phyloP scores from a whole-genome alignment of 2,329 filamentous ascomycete species.

The Penicillium sp. region DNA sequence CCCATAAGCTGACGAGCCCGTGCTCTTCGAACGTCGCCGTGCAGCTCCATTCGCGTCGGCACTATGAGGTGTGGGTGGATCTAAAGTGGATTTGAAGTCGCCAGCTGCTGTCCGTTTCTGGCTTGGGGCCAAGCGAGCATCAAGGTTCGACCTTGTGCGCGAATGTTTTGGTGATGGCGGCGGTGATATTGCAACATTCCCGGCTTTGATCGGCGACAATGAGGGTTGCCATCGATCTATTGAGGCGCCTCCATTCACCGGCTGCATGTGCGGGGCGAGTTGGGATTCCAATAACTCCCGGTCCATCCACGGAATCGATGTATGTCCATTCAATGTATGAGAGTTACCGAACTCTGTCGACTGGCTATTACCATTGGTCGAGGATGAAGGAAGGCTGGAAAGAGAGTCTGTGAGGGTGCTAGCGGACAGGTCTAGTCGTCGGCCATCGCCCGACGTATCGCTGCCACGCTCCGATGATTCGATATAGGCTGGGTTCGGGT shows the following conservation, averaged over 20 bases:
- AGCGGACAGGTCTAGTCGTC: constrained; percentile 17
- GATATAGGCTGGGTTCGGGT: constrained; percentile 10
- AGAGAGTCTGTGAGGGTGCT: constrained; percentile 17
- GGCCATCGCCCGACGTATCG: constrained; percentile 20
- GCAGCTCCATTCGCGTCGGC: constrained; percentile 35
- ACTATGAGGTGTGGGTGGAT: constrained; percentile 12
- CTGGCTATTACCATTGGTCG: constrained; percentile 10
- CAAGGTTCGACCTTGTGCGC: constrained; percentile 2
- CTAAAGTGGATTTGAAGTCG: constrained; percentile 57
- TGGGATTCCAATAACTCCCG: constrained; percentile 2
- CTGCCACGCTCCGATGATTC: constrained; percentile 24
- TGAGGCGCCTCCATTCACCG: constrained; percentile 8
- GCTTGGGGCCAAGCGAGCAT: constrained; percentile 31
- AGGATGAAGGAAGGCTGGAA: constrained; percentile 14
- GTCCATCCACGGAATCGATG: constrained; percentile 7
- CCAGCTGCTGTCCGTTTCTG: constrained; percentile 78
- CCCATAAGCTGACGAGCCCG: constrained; percentile 65
- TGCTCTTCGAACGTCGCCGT: constrained; percentile 65
- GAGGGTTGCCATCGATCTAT: constrained; percentile 10
- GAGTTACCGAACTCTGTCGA: constrained; percentile 11
- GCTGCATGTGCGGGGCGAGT: constrained; percentile 4
- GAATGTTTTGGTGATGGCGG: constrained; percentile 5
- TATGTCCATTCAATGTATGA: constrained; percentile 7
- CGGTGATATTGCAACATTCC: constrained; percentile 18
- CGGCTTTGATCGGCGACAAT: constrained; percentile 10